Conservation (phyloP, 192 early-diverging fungal genomes). For the Phlyctochytrium planicorne region DNA sequence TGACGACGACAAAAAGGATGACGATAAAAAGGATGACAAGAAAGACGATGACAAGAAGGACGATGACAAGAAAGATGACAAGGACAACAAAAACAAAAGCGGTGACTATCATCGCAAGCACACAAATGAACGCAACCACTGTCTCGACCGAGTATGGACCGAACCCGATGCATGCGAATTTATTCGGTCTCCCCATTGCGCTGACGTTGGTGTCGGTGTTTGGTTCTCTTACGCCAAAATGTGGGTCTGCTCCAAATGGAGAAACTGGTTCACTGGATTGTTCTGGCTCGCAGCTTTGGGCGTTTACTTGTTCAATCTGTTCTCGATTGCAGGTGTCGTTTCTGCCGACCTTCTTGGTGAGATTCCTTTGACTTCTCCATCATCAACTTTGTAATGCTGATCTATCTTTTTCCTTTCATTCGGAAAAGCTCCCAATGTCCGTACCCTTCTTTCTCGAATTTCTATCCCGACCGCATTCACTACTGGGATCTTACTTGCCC, state of each 20-base stretch:
- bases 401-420: background rate
- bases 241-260: background rate
- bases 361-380: background rate
- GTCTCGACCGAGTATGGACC: background rate
- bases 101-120: background rate
- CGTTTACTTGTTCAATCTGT: background rate
- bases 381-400: background rate
- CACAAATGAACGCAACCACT: background rate
- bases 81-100: background rate
- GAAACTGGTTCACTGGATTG: background rate
- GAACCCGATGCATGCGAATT: background rate
- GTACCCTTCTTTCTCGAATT: background rate
- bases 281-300: background rate
- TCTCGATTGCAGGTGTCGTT: background rate
- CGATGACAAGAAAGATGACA: background rate
- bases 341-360: background rate
- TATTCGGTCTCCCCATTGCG: background rate
- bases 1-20: too few relatives aligned
- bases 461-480: background rate
- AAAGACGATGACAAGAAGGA: too few relatives aligned
- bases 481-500: background rate
- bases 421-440: background rate
- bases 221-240: background rate
- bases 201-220: background rate
- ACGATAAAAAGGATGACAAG: too few relatives aligned